Evolutionary conservation across 2,329 filamentous ascomycete genomes (phyloP).

Genomic region (Penicillium capsulatum): DNA sequence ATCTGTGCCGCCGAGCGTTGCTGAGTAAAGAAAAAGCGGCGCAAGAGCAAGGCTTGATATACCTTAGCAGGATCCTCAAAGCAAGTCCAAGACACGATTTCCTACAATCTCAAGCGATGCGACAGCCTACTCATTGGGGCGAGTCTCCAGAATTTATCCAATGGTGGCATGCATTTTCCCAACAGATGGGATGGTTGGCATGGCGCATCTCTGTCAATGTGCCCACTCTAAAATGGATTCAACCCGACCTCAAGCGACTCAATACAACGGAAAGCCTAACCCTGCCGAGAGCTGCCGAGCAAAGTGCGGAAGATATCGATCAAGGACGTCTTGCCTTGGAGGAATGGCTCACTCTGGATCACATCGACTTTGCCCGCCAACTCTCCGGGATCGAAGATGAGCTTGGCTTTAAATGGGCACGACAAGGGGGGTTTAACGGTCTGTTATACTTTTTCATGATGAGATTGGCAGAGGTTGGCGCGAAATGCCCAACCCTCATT

Average conservation of each 20-base stretch:
- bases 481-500: constrained; percentile 2
- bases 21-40: constrained; percentile 6
- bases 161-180: constrained; percentile 19
- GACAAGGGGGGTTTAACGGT: constrained; percentile 3
- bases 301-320: constrained; percentile 2
- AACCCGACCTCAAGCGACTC: no score
- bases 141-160: neutral
- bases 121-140: constrained; percentile 14
- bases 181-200: constrained; percentile 25
- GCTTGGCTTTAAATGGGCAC: constrained; percentile 14
- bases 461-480: constrained; percentile 16
- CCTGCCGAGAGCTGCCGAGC: no score
- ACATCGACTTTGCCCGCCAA: constrained; percentile 4
- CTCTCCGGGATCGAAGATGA: constrained; percentile 4
- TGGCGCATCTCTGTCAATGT: constrained; percentile 19
- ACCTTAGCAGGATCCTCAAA: constrained; percentile 5
- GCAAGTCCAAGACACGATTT: constrained; percentile 14
- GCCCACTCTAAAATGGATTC: constrained; percentile 3
- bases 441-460: constrained; percentile 19
- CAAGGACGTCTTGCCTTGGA: constrained; percentile 5
- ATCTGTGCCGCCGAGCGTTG: constrained; percentile 26
- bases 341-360: constrained; percentile 17
- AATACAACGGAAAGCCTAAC: no score
- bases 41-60: constrained; percentile 10
- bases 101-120: neutral